Evolutionary conservation across 305 asterid genomes (phyloP).

Genomic region (Rubia balearica): DNA sequence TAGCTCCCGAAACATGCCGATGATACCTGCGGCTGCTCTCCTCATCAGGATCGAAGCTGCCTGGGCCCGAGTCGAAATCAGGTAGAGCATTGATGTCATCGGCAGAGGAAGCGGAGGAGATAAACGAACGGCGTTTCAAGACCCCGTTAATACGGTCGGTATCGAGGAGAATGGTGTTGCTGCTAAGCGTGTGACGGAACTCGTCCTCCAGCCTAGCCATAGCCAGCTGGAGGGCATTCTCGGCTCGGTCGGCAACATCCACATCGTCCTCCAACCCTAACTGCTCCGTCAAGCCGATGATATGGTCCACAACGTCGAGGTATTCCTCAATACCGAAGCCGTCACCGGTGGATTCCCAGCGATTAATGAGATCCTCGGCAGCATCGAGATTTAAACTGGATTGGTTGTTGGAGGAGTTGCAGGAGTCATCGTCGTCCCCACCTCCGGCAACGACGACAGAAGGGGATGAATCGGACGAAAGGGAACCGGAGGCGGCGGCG

Average conservation of each 20-base stretch:
- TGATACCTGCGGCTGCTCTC: constrained; percentile 53
- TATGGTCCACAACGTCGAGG: constrained; percentile 60
- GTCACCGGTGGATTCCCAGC: constrained; percentile 25
- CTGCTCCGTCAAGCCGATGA: constrained; percentile 65
- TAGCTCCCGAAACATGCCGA: constrained; percentile 46
- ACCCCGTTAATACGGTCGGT: constrained; percentile 47
- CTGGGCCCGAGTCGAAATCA: constrained; percentile 48
- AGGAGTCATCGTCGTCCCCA: constrained; percentile 13
- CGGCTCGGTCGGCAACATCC: constrained; percentile 63
- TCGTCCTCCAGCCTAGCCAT: constrained; percentile 88
- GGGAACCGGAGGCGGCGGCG: not conserved
- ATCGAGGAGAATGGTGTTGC: constrained; percentile 57
- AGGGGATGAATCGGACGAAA: constrained; percentile 25
- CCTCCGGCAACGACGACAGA: constrained; percentile 21
- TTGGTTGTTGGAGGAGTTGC: constrained; percentile 1
- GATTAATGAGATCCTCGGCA: constrained; percentile 54
- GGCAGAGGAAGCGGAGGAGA: constrained; percentile 33
- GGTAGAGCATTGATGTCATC: constrained; percentile 35
- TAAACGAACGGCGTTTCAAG: constrained; percentile 41
- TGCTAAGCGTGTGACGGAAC: constrained; percentile 51
- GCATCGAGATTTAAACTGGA: constrained; percentile 39
- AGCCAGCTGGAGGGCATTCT: constrained; percentile 65
- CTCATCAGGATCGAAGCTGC: constrained; percentile 32
- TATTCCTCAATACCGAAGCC: constrained; percentile 39
- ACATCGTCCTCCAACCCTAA: constrained; percentile 33